Conservation (phyloP, 2,329 filamentous ascomycete species). For the Arthrobotrys musiformis region DNA sequence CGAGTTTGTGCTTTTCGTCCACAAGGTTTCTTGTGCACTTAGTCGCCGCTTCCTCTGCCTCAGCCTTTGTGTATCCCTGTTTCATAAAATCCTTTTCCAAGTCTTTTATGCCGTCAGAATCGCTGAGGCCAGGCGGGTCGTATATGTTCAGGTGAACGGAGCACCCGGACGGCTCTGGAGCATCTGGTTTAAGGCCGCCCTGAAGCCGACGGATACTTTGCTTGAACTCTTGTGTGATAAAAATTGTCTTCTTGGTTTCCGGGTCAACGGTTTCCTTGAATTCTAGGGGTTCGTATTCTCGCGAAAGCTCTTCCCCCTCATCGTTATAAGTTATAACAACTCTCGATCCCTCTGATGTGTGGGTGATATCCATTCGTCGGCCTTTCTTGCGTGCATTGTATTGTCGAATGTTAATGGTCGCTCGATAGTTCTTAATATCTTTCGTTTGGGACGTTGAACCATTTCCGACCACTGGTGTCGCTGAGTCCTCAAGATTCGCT, state of each 20-base stretch:
- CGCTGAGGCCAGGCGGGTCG: slow-evolving; percentile 25
- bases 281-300: slow-evolving; percentile 1
- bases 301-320: not conserved
- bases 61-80: not conserved
- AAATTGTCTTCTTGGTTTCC: not conserved
- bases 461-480: not conserved
- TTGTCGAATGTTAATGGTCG: slow-evolving; percentile 1
- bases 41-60: slow-evolving; percentile 6
- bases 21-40: slow-evolving; percentile 8
- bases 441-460: slow-evolving; percentile 26
- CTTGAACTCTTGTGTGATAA: slow-evolving; percentile 14
- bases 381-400: not conserved
- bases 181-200: not conserved
- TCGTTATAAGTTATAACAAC: slow-evolving; percentile 19
- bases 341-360: slow-evolving; percentile 7
- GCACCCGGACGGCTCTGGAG: not conserved
- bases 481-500: not conserved
- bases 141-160: slow-evolving; percentile 12
- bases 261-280: not conserved
- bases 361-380: not conserved
- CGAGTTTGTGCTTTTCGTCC: slow-evolving; percentile 7
- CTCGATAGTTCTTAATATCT: slow-evolving; percentile 8
- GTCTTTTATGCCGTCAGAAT: slow-evolving; percentile 5
- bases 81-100: slow-evolving; percentile 4
- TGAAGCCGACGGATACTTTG: not conserved